Conservation (phyloP, 1,284 basidiomycete species). For the Pyrrhoderma noxium region DNA sequence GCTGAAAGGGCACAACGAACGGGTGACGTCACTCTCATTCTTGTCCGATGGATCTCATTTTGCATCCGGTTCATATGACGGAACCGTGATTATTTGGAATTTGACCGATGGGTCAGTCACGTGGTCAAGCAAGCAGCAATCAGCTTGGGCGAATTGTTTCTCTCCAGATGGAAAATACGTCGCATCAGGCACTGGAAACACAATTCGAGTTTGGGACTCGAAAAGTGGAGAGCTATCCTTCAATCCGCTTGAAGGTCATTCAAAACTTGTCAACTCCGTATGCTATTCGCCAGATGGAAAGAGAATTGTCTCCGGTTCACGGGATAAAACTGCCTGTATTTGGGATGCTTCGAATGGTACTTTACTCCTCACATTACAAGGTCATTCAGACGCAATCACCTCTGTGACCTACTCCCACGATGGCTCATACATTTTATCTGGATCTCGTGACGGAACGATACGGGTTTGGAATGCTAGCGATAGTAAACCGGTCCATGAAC, state of each 20-base stretch:
- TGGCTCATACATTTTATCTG: too few relatives aligned
- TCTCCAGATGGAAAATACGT: constrained; percentile 1
- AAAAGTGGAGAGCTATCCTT: not conserved
- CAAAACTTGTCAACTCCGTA: not conserved
- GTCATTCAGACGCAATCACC: too few relatives aligned
- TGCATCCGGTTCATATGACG: constrained; percentile 12
- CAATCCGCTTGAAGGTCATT: not conserved
- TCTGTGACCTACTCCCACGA: too few relatives aligned
- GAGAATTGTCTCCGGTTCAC: constrained; percentile 5
- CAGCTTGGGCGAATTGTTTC: not conserved
- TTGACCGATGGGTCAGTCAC: not conserved
- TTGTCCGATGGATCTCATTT: not conserved
- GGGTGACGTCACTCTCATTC: constrained; percentile 7
- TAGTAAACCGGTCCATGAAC: not conserved
- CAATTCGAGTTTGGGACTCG: not conserved
- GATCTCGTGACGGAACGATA: not conserved
- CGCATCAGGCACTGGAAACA: not conserved
- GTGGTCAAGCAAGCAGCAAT: too few relatives aligned
- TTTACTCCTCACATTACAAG: too few relatives aligned
- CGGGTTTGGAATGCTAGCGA: not conserved
- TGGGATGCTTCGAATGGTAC: constrained; percentile 6
- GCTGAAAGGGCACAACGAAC: constrained; percentile 24
- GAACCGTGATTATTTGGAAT: constrained; percentile 19
- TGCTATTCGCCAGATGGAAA: constrained; percentile 5
- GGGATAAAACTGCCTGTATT: not conserved